phyloP scores from a whole-genome alignment of 805 yeast genomes.

The Candida palmyrensis region DNA sequence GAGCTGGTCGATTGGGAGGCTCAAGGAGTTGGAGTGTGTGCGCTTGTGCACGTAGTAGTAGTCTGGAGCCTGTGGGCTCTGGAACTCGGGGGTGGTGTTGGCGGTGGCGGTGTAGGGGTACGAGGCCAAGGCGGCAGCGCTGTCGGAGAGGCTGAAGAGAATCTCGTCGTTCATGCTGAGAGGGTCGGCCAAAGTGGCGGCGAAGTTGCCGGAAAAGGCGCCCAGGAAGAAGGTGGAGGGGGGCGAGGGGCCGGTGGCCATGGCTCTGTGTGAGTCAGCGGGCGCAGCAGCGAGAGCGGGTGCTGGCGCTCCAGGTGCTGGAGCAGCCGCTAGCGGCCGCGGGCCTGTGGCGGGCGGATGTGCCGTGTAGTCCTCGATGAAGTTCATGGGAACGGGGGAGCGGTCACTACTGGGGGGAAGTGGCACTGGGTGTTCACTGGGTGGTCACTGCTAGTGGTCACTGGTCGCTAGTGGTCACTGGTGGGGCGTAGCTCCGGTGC shows the following conservation, averaged over 20 bases:
- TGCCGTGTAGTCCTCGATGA: slow-evolving; percentile 2
- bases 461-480: no score
- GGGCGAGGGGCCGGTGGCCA: no score
- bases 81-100: slow-evolving; percentile 6
- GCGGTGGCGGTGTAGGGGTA: slow-evolving; percentile 1
- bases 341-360: neutral
- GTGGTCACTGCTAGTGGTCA: no score
- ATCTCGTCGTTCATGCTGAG: slow-evolving; percentile 21
- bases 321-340: slow-evolving; percentile 1
- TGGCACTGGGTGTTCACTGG: no score
- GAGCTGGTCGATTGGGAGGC: slow-evolving; percentile 19
- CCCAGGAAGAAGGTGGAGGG: no score
- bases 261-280: no score
- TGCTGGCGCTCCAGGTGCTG: neutral
- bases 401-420: no score
- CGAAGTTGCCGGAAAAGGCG: slow-evolving; percentile 13
- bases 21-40: slow-evolving; percentile 5
- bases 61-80: slow-evolving; percentile 3
- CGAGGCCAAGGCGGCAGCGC: slow-evolving; percentile 3
- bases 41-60: slow-evolving; percentile 5
- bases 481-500: no score
- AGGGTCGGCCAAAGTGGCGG: slow-evolving; percentile 12
- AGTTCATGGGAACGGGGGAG: no score
- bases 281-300: slow-evolving; percentile 4
- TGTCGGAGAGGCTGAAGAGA: slow-evolving; percentile 12